Evolutionary conservation across 192 early-diverging fungal species (phyloP).

Genomic region (Lobosporangium transversale): DNA sequence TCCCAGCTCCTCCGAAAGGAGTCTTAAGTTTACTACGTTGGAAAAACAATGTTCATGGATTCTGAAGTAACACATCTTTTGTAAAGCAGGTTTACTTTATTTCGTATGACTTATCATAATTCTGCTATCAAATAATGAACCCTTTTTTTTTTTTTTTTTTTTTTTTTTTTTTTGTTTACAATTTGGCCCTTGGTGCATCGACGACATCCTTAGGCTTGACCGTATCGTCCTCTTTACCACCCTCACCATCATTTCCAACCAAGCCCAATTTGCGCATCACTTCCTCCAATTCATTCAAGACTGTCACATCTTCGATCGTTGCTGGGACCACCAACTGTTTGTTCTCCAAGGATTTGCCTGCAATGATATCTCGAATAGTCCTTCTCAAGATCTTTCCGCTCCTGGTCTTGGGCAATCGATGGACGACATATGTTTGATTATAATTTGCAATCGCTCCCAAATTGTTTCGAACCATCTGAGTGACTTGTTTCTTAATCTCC

Average conservation of each 20-base stretch:
- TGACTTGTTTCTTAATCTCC: constrained; percentile 60
- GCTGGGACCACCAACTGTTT: constrained; percentile 66
- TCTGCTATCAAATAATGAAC: no score
- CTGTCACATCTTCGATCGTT: constrained; percentile 83
- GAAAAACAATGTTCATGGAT: no score
- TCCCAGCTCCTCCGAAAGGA: no score
- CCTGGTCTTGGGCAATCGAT: constrained; percentile 84
- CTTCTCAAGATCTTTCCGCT: constrained; percentile 86
- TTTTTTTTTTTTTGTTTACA: no score
- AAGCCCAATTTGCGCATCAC: constrained; percentile 26
- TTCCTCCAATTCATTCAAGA: constrained; percentile 60
- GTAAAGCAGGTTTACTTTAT: no score
- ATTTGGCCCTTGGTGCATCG: constrained; percentile 13
- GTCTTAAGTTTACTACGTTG: no score
- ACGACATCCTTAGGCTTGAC: constrained; percentile 1
- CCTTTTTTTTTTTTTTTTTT: no score
- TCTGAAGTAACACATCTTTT: no score
- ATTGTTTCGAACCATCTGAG: constrained; percentile 68
- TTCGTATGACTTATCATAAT: no score
- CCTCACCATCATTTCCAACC: constrained; percentile 50
- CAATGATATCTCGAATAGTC: constrained; percentile 77
- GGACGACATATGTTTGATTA: constrained; percentile 73
- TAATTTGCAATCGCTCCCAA: constrained; percentile 89
- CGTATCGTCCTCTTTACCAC: constrained; percentile 43
- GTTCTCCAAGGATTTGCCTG: constrained; percentile 63